These are phyloP conservation scores for Penstemon barbatus DNA, from an alignment of 257 asterid species.

Conservation along the genomic window DNA sequence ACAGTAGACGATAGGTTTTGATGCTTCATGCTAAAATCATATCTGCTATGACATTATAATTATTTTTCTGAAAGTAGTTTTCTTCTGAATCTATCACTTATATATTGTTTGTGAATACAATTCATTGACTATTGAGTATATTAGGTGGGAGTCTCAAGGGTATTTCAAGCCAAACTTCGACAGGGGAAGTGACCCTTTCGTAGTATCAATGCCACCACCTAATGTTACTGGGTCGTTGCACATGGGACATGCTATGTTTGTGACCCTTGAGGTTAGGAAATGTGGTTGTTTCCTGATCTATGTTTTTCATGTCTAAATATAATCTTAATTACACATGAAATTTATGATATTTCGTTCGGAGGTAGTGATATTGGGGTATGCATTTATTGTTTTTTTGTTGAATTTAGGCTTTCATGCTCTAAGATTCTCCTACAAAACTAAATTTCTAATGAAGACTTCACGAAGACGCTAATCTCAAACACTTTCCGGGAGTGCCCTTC, in stretches of 20 bases:
- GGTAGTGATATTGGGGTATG: background rate
- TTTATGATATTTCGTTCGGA: background rate
- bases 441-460: background rate
- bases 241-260: slow-evolving; percentile 99
- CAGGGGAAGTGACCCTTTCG: slow-evolving; percentile 74
- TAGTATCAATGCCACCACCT: slow-evolving; percentile 96
- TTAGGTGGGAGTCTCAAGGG: slow-evolving; percentile 99
- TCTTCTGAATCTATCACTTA: slow-evolving; percentile 15
- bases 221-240: slow-evolving; percentile 98
- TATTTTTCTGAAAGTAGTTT: background rate
- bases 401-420: background rate
- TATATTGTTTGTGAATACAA: slow-evolving; percentile 4
- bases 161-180: slow-evolving; percentile 83
- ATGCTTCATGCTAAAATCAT: slow-evolving; percentile 2
- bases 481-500: background rate
- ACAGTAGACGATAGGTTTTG: background rate
- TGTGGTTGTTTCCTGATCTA: slow-evolving; percentile 21
- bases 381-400: background rate
- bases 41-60: slow-evolving; percentile 2
- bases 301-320: slow-evolving; percentile 3
- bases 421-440: background rate
- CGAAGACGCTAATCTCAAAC: background rate
- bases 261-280: slow-evolving; percentile 86
- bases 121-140: slow-evolving; percentile 27
- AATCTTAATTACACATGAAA: background rate